Evolutionary conservation across 139 green algal species (phyloP), one percentile per base, ranked within the genome.

Genomic region (Micromonas commoda): DNA sequence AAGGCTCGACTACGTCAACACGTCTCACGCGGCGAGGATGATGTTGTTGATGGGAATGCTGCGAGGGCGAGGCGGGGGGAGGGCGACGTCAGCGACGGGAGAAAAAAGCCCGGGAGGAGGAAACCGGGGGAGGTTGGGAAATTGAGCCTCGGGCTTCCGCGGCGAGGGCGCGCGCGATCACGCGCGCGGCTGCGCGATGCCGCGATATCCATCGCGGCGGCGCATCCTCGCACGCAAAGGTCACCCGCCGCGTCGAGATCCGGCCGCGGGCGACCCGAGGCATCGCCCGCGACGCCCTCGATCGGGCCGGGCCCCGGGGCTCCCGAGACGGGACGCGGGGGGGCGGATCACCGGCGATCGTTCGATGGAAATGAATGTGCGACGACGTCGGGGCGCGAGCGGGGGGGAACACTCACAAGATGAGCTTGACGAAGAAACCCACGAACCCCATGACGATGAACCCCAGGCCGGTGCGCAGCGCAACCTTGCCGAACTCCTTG

Each of bases 371-470:
- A 57, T 9, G 45, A 16, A 57, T 9, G 45, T 9, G 16, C 9
- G 45, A 57, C 9, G 45, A 57, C 9, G 45, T 23, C 45, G 45
- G 45, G 16, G 45, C 9, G 9, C 45, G 45, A 9, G 45, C 45
- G 45, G 16, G 45, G 45, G 16, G 9, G 45, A 16, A 9, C 21
- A 70, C 63, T 28, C 63, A 70, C 63, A 88, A 98, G 9, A 98
- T 88, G 0, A 97, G 86, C 87, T 98, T 98, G 24, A 98, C 93
- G 73, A 98, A 98, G 86, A 98, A 98, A 33, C 93, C 93, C 65
- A 98, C 94, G 87, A 97, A 97, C 31, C 93, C 93, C 91, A 97
- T 96, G 0, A 97, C 87, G 13, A 96, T 70, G 73, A 98, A 97
- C 37, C 93, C 93, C 29, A 81, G 66, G 19, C 74, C 60, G 39